phyloP scores from a whole-genome alignment of 2,329 filamentous ascomycete species.

The Lecanicillium sp. region DNA sequence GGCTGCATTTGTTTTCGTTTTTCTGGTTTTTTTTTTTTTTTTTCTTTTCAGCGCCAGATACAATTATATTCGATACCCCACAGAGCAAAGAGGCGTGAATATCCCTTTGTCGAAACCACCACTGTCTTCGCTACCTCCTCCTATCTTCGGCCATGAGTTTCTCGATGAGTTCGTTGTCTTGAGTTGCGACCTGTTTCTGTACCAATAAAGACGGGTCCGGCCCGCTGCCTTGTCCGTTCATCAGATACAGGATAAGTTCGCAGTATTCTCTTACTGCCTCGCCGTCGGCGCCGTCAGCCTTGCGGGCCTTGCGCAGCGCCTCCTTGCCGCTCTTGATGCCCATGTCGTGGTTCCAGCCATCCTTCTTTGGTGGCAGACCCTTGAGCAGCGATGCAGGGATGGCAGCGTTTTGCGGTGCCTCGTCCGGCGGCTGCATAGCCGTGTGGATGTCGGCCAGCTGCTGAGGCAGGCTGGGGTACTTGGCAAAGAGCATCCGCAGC shows the following conservation, averaged over 20 bases:
- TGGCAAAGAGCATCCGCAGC: slow-evolving; percentile 44
- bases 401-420: slow-evolving; percentile 29
- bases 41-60: neutral
- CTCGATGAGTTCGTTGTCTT: slow-evolving; percentile 45
- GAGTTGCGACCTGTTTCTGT: slow-evolving; percentile 38
- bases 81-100: too few species aligned
- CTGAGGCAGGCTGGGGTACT: slow-evolving; percentile 44
- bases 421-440: slow-evolving; percentile 41
- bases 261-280: slow-evolving; percentile 57
- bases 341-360: slow-evolving; percentile 52
- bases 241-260: slow-evolving; percentile 47
- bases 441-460: slow-evolving; percentile 44
- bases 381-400: slow-evolving; percentile 17
- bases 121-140: too few species aligned
- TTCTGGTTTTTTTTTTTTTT: neutral
- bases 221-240: slow-evolving; percentile 29
- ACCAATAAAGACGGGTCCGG: slow-evolving; percentile 32
- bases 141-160: slow-evolving; percentile 42
- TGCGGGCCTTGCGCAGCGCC: slow-evolving; percentile 45
- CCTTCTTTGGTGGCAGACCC: slow-evolving; percentile 25
- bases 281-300: slow-evolving; percentile 46
- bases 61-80: slow-evolving; percentile 12
- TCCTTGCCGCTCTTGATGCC: slow-evolving; percentile 52
- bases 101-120: too few species aligned
- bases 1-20: neutral